Conservation (phyloP, 164 flowering plant genomes). For the Malania oleifera region DNA sequence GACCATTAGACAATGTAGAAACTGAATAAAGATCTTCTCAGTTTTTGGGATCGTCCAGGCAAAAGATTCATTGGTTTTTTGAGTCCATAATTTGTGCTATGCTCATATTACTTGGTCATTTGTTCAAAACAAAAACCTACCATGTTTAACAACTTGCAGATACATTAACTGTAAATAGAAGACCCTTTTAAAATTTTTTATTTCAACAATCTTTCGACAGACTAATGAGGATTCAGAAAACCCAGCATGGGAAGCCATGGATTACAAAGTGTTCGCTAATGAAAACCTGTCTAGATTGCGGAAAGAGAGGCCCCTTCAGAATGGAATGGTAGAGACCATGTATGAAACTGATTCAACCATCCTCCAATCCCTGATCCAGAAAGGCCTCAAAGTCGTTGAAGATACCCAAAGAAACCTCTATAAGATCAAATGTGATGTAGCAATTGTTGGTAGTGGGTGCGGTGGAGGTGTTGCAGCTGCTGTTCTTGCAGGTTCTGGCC, state of each 20-base stretch:
- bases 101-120: too few relatives aligned
- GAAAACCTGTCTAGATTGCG: constrained; percentile 10
- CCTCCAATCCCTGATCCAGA: constrained; percentile 29
- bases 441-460: constrained; percentile 59
- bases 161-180: too few relatives aligned
- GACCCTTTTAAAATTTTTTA: not conserved
- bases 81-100: too few relatives aligned
- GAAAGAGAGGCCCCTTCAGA: constrained; percentile 38
- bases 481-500: constrained; percentile 50
- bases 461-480: constrained; percentile 83
- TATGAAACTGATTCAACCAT: constrained; percentile 36
- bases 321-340: constrained; percentile 46
- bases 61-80: too few relatives aligned
- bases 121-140: too few relatives aligned
- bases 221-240: constrained; percentile 39
- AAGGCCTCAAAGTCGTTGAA: constrained; percentile 38
- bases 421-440: constrained; percentile 56
- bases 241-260: constrained; percentile 51
- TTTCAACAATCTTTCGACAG: constrained; percentile 19
- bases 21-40: too few relatives aligned
- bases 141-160: too few relatives aligned
- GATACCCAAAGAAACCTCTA: constrained; percentile 21
- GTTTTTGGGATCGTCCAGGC: too few relatives aligned
- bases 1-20: too few relatives aligned
- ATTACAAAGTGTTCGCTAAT: constrained; percentile 25